Evolutionary conservation across 495 filamentous ascomycete species (phyloP), one percentile per base, ranked within the genome.

Genomic region (Neurospora sp.): DNA sequence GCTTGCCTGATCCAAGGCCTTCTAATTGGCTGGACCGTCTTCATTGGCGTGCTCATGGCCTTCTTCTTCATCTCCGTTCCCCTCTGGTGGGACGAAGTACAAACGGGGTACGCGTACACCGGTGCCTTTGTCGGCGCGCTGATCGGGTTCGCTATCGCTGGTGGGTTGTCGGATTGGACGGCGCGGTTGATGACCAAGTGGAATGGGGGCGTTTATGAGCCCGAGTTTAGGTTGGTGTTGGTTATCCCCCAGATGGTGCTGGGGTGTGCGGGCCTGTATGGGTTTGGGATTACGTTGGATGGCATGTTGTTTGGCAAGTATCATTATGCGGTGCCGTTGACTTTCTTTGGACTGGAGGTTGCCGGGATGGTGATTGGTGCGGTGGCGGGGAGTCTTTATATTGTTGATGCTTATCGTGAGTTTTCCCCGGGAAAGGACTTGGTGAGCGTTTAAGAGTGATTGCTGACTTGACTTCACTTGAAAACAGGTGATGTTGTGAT

Each of bases 21-120:
- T 1, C 85, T 97, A 73, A 96, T 98, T 74, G 94, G 94, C 73
- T 98, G 94, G 94, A 94, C 93, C 4, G 94, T 97, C 9, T 91
- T 98, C 78, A 96, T 98, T 70, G 94, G 94, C 68, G 92, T 97
- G 37, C 89, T 96, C 71, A 82, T 97, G 35, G 94, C 92, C 9
- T 90, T 89, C 70, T 90, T 97, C 72, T 95, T 97, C 82, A 84
- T 94, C 35, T 88, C 89, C 9, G 89, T 91, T 3, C 94, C 94
- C 0, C 85, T 94, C 37, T 94, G 87, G 85, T 97, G 95, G 83
- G 82, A 86, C 74, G 93, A 96, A 80, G 91, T 92, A 37, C 79
- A 94, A 72, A 92, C 91, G 3, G 94, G 94, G 12, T 98, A 98
- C 76, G 88, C 96, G 70, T 98, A 97, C 81, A 90, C 91, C 0